Base-by-base conservation (phyloP, 257 asterid species). In the Phtheirospermum japonicum region DNA sequence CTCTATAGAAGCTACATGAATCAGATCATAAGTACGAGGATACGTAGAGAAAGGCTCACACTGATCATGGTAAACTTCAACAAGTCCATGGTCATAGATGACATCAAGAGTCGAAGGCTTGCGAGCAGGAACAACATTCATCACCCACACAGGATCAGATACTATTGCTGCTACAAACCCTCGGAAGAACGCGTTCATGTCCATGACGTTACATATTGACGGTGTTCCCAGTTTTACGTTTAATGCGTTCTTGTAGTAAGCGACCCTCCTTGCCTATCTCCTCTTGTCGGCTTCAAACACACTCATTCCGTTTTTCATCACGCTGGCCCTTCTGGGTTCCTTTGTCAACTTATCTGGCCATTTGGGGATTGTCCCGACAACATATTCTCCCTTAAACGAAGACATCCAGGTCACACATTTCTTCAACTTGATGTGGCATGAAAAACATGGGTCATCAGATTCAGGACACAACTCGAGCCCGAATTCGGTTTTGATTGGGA, bases 21-120 rank as follows among this genome's bases (percentile, higher is more conserved):
- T 89, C 61, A 93, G 80, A 76, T 93, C 99, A 67, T 93, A 93
- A 23, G 95, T 82, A 73, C 96, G 92, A 68, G 99, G 99, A 74
- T 93, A 89, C 2, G 95, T 93, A 28, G 99, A 93, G 79, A 93
- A 93, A 71, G 99, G 99, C 77, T 93, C 99, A 37, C 97, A 93
- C 99, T n/a, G n/a, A n/a, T 93, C 95, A 65, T 93, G 97, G 83
- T 76, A 90, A 75, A 85, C 76, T 58, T 96, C 99, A 49, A 89
- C 82, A 49, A 93, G 95, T 53, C 99, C 99, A 51, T 97, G 84
- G 58, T 93, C 99, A 70, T 76, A 93, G 64, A 93, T 81, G 73
- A 93, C 94, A 73, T 83, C 86, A 65, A 93, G 94, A 43, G 92
- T 85, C 17, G 88, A 81, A 46, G 95, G 85, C 59, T 80, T 81